These are phyloP conservation scores for Gloeopeniophorella convolvens DNA, from an alignment of 768 basidiomycete species.

Conservation along the genomic window DNA sequence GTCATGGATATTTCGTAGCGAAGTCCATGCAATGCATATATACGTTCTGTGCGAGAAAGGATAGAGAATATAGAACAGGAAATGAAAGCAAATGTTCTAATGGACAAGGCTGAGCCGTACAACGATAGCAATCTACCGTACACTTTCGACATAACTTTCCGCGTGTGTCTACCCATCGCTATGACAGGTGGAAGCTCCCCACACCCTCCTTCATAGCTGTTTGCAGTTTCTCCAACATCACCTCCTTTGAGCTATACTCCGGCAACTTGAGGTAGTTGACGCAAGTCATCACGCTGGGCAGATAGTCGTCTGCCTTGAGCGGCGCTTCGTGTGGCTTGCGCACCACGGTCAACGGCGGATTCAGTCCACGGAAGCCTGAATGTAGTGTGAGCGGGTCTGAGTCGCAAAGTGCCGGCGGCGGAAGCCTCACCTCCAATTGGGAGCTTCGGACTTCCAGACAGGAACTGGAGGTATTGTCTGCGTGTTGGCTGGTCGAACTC, in stretches of 20 bases:
- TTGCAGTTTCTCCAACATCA: constrained; percentile 77
- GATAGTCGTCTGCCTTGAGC: constrained; percentile 85
- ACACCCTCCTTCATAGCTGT: constrained; percentile 90
- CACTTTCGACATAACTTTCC: not conserved
- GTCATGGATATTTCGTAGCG: no score
- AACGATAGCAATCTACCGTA: no score
- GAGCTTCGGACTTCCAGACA: constrained; percentile 94
- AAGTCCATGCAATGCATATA: no score
- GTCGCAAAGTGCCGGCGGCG: not conserved
- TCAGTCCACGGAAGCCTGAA: constrained; percentile 88
- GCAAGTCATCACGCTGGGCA: constrained; percentile 98
- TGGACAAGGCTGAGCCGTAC: no score
- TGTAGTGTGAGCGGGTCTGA: not conserved
- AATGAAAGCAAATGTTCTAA: no score
- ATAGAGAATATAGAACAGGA: no score
- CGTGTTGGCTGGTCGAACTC: constrained; percentile 67
- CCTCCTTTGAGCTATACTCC: constrained; percentile 83
- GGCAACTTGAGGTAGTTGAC: constrained; percentile 95
- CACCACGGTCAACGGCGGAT: constrained; percentile 91
- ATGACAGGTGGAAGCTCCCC: constrained; percentile 97
- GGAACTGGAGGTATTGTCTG: constrained; percentile 90
- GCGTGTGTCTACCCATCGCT: constrained; percentile 42
- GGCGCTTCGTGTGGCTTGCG: constrained; percentile 94
- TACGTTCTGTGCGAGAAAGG: no score
- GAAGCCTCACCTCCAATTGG: constrained; percentile 80